Evolutionary conservation across 2,329 filamentous ascomycete species (phyloP).

Genomic region (Mollisiaceae sp.): DNA sequence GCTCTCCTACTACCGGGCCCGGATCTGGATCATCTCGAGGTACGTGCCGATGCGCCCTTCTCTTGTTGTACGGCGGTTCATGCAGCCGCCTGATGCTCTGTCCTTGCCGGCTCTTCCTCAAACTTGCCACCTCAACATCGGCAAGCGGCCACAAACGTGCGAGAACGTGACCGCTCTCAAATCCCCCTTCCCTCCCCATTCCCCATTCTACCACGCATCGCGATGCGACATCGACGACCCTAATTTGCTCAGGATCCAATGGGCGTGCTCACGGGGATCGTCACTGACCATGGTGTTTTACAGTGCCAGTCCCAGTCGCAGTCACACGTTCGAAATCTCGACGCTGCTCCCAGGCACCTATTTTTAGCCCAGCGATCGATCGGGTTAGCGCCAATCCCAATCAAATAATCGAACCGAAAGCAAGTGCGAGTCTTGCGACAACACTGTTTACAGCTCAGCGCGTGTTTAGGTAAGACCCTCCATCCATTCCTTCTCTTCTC

Average conservation of each 20-base stretch:
- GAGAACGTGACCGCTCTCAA: slow-evolving; percentile 4
- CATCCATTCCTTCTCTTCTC: slow-evolving; percentile 35
- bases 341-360: neutral
- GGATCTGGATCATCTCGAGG: slow-evolving; percentile 19
- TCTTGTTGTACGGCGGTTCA: slow-evolving; percentile 4
- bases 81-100: slow-evolving; percentile 9
- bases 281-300: slow-evolving; percentile 18
- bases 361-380: slow-evolving; percentile 4
- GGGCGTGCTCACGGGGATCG: slow-evolving; percentile 10
- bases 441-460: slow-evolving; percentile 31
- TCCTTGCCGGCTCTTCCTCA: neutral
- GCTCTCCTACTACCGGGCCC: slow-evolving; percentile 1
- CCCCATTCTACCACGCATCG: slow-evolving; percentile 5
- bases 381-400: slow-evolving; percentile 16
- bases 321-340: neutral
- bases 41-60: slow-evolving; percentile 24
- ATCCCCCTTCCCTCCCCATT: neutral
- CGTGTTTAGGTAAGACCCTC: slow-evolving; percentile 43
- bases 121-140: slow-evolving; percentile 15
- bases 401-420: slow-evolving; percentile 12
- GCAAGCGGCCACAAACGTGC: neutral
- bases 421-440: slow-evolving; percentile 18
- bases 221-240: slow-evolving; percentile 6
- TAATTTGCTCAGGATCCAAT: slow-evolving; percentile 13
- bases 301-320: too few species aligned